These are phyloP conservation scores for Bjerkandera adusta DNA, from an alignment of 1,284 basidiomycete species.

Conservation along the genomic window DNA sequence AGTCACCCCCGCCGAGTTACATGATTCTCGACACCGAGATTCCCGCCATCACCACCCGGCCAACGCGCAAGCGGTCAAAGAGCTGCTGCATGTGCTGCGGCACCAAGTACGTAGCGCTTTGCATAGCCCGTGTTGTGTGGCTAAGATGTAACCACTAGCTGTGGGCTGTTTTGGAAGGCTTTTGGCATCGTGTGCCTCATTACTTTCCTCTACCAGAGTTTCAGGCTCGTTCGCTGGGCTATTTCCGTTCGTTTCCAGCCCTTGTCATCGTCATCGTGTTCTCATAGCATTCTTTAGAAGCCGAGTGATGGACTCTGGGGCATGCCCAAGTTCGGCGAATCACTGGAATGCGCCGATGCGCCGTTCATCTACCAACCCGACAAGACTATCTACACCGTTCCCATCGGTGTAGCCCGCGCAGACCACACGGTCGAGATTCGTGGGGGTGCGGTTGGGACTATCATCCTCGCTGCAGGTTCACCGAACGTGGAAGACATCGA, in stretches of 20 bases:
- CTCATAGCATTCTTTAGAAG: neutral
- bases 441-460: constrained; percentile 49
- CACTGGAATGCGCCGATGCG: constrained; percentile 46
- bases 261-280: neutral
- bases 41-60: constrained; percentile 19
- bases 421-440: constrained; percentile 18
- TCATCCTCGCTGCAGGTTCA: constrained; percentile 43
- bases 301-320: constrained; percentile 39
- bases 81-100: constrained; percentile 56
- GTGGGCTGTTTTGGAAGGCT: constrained; percentile 53
- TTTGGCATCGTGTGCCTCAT: constrained; percentile 46
- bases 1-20: neutral
- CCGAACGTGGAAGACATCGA: constrained; percentile 39
- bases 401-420: constrained; percentile 31
- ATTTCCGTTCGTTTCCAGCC: constrained; percentile 36
- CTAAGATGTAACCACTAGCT: constrained; percentile 32
- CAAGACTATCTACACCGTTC: constrained; percentile 35
- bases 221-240: constrained; percentile 47
- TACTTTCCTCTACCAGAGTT: constrained; percentile 39
- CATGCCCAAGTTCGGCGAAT: constrained; percentile 53
- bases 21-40: constrained; percentile 39
- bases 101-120: constrained; percentile 37
- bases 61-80: constrained; percentile 30
- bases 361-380: constrained; percentile 43
- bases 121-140: neutral